Percentiles rank a stretch among this genome's conserved stretches.
Evolutionary conservation across 306 rosid genomes (phyloP).

Genomic region (Lathyrus sativus): DNA sequence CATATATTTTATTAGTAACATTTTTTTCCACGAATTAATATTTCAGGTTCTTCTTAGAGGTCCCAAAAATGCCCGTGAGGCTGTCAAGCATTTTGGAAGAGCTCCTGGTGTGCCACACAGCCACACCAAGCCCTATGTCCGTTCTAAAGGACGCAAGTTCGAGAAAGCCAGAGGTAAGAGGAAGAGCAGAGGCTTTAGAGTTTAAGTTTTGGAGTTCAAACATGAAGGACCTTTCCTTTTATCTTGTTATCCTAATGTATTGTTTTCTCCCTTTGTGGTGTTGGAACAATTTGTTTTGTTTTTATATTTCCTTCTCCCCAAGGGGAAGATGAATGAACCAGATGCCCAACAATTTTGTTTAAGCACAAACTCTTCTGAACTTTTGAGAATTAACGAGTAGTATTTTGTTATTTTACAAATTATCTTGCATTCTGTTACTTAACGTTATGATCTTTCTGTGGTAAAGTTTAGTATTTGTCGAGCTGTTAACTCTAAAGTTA

Average conservation of each 20-base stretch:
- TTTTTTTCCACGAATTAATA: neutral
- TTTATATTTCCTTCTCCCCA: conserved; percentile 16
- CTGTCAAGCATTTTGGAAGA: conserved; percentile 70
- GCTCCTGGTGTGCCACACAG: conserved; percentile 78
- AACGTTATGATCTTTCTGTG: too few relatives aligned
- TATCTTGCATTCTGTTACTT: neutral
- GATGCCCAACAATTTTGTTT: conserved; percentile 31
- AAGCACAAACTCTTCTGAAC: conserved; percentile 8
- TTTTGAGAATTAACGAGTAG: conserved; percentile 25
- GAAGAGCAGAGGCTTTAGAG: conserved; percentile 65
- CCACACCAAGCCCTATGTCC: conserved; percentile 64
- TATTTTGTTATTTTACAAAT: neutral
- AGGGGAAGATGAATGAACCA: neutral
- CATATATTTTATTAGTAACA: neutral
- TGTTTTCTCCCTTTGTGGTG: conserved; percentile 19
- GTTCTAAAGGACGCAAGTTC: conserved; percentile 54
- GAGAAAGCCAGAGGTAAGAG: conserved; percentile 64
- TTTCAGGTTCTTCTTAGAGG: conserved; percentile 64
- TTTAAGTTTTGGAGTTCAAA: conserved; percentile 40
- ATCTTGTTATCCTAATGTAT: conserved; percentile 1
- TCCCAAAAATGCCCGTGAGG: conserved; percentile 71
- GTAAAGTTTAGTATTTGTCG: too few relatives aligned
- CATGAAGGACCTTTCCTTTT: conserved; percentile 2
- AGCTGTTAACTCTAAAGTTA: too few relatives aligned
- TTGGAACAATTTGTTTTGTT: conserved; percentile 26